Conservation (phyloP, 805 yeast species). For the Candida bentonensis region DNA sequence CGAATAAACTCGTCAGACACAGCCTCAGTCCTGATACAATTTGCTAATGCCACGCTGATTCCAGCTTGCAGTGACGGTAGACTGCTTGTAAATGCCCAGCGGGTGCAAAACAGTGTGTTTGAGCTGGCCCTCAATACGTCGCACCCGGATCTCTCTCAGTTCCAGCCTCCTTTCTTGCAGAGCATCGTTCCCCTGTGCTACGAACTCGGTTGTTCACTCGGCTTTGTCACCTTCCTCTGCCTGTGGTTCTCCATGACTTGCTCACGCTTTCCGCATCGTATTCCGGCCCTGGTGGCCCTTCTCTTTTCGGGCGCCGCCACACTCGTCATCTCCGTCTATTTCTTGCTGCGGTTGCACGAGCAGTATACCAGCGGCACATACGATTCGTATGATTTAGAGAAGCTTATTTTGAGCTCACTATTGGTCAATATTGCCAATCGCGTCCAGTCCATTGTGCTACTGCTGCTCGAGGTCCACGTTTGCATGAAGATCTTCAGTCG, state of each 20-base stretch:
- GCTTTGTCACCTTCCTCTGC: neutral
- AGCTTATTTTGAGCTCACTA: slow-evolving; percentile 4
- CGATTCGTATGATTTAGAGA: slow-evolving; percentile 8
- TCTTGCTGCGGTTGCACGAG: neutral
- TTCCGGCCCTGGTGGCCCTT: neutral
- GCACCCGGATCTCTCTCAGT: too few relatives aligned
- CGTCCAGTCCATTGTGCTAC: neutral
- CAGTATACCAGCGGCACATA: slow-evolving; percentile 6
- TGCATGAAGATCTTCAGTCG: slow-evolving; percentile 10
- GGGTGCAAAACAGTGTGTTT: too few relatives aligned
- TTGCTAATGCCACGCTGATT: too few relatives aligned
- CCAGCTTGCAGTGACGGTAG: too few relatives aligned
- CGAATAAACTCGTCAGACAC: too few relatives aligned
- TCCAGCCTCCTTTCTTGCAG: too few relatives aligned
- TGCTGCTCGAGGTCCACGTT: slow-evolving; percentile 9
- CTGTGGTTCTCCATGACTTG: neutral
- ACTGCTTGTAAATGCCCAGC: too few relatives aligned
- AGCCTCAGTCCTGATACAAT: too few relatives aligned
- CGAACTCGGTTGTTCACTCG: neutral
- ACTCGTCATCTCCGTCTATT: neutral
- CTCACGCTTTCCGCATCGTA: neutral
- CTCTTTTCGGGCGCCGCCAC: neutral
- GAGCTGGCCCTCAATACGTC: too few relatives aligned
- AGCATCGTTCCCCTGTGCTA: neutral
- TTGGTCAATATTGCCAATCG: neutral